These are phyloP conservation scores for Mycena polygramma DNA, from an alignment of 768 basidiomycete genomes.

Conservation along the genomic window DNA sequence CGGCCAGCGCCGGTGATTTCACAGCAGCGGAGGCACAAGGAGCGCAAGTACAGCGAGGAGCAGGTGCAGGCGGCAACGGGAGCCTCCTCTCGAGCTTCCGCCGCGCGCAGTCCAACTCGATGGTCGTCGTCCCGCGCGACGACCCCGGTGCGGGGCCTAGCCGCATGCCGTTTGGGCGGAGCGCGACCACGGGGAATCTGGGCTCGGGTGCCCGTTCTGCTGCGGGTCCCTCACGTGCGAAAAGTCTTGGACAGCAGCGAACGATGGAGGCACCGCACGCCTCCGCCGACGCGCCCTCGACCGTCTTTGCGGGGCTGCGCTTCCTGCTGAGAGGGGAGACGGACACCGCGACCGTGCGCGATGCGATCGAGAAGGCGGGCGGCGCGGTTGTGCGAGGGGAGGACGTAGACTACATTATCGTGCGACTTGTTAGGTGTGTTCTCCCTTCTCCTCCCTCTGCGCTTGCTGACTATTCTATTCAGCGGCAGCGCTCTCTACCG, in stretches of 20 bases:
- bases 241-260: neutral
- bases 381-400: slow-evolving; percentile 62
- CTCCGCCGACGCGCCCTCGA: slow-evolving; percentile 7
- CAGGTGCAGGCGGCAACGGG: slow-evolving; percentile 2
- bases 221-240: neutral
- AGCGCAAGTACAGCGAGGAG: neutral
- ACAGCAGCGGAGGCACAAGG: no score
- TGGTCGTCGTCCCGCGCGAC: slow-evolving; percentile 46
- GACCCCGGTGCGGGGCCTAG: slow-evolving; percentile 35
- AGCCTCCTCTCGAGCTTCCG: slow-evolving; percentile 72
- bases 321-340: slow-evolving; percentile 81
- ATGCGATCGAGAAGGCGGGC: slow-evolving; percentile 71
- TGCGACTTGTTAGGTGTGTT: slow-evolving; percentile 79
- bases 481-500: slow-evolving; percentile 81
- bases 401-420: slow-evolving; percentile 74
- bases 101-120: slow-evolving; percentile 68
- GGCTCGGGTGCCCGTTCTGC: no score
- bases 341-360: slow-evolving; percentile 64
- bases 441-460: neutral
- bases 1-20: no score
- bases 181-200: neutral
- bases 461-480: neutral
- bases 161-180: slow-evolving; percentile 28
- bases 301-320: slow-evolving; percentile 63
- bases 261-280: neutral